Base-by-base conservation (phyloP, 1,139 yeast genomes). In the Sugiyamaella xylanicola region DNA sequence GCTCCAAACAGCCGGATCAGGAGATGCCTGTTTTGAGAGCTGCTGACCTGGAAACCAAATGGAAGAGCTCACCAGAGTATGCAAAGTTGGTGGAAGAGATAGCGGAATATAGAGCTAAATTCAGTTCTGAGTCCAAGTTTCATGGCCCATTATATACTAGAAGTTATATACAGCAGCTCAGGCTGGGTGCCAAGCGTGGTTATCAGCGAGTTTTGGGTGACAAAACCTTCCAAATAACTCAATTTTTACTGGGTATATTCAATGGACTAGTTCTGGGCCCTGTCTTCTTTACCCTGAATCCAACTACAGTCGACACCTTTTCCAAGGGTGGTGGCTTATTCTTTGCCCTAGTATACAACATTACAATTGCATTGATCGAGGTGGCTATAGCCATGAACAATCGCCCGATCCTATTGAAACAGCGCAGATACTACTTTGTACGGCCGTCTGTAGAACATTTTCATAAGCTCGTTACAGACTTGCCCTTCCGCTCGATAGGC, bases 401-500 rank as follows among this genome's bases (percentile, higher is more conserved):
- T 51, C 78, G 87, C 66, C 81, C 82, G 20, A 79, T 83, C 63
- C 75, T 83, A 47, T 80, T 80, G 58, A 84, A 83, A 67, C 88
- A 84, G 63, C 80, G 80, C 60, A 75, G 81, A 35, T 83, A 79
- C 65, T 84, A 86, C 8, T 75, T 84, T 69, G 83, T 84, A 62
- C 83, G 82, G 58, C 82, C 84, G 37, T 79, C 86, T 39, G 85
- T 86, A n/a, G 87, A 84, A 68, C 82, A 86, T 9, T 67, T 84
- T 51, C 85, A 84, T 56, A 77, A 78, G 54, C 74, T 83, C 60
- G 67, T 83, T 53, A 78, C 86, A 27, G 85, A 83, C 63, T 67
- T 83, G 50, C 89, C 89, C 3, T 71, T 77, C 25, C 83, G 84
- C 64, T 58, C 80, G 11, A 59, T 74, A 42, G 77, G 80, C 59